These are phyloP conservation scores for Prunus salicina DNA, from an alignment of 306 rosid genomes.

Conservation along the genomic window DNA sequence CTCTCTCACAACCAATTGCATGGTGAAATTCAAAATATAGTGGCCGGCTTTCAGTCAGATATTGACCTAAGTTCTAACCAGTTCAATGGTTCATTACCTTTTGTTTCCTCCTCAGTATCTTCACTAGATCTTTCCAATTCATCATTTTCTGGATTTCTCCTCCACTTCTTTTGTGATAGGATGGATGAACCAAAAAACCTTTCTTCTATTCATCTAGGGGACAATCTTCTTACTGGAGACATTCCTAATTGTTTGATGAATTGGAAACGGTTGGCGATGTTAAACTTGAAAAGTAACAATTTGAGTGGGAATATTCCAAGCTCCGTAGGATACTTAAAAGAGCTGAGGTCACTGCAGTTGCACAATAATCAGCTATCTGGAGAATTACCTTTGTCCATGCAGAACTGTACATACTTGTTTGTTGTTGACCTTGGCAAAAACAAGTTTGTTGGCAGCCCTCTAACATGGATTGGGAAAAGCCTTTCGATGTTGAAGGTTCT, in stretches of 20 bases:
- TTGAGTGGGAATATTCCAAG: slow-evolving; percentile 38
- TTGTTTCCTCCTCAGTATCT: background rate
- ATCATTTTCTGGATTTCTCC: slow-evolving; percentile 14
- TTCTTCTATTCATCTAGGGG: background rate
- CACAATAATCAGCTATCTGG: slow-evolving; percentile 23
- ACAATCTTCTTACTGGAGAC: slow-evolving; percentile 21
- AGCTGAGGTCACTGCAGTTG: background rate
- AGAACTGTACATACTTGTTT: background rate
- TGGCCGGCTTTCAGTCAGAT: fast-evolving
- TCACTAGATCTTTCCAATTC: background rate
- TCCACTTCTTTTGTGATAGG: background rate
- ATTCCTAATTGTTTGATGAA: slow-evolving; percentile 26
- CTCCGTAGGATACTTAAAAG: slow-evolving; percentile 23
- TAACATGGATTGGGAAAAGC: slow-evolving; percentile 9
- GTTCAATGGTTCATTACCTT: slow-evolving; percentile 6
- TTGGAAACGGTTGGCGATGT: background rate
- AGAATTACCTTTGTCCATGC: slow-evolving; percentile 5
- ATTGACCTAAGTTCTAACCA: background rate
- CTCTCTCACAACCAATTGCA: slow-evolving; percentile 28
- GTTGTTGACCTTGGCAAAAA: slow-evolving; percentile 6
- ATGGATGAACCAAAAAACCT: background rate
- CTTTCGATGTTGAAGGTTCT: background rate
- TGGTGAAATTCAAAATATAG: slow-evolving; percentile 15
- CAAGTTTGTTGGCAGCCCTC: slow-evolving; percentile 1
- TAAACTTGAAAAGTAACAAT: slow-evolving; percentile 33